Percentiles rank a stretch among this genome's conserved stretches.
These are phyloP conservation scores for Vitis cinerea DNA, from an alignment of 164 flowering plant species.

Conservation along the genomic window DNA sequence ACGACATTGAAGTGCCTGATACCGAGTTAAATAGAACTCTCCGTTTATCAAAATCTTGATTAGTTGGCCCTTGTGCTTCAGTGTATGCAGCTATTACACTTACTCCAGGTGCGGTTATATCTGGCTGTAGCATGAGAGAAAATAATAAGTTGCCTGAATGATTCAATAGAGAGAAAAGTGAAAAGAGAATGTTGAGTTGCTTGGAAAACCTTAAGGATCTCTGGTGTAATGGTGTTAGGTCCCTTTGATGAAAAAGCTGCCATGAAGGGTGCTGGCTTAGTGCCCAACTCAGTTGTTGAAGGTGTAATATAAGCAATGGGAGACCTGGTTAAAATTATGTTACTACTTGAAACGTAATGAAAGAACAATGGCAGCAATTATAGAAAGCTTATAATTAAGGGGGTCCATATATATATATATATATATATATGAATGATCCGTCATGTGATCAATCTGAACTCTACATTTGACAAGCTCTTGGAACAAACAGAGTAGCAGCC, in stretches of 20 bases:
- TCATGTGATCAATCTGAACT: too few species aligned
- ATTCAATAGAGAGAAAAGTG: neutral
- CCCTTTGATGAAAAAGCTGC: slow-evolving; percentile 84
- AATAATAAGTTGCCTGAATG: neutral
- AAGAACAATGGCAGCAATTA: neutral
- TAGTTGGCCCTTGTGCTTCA: slow-evolving; percentile 57
- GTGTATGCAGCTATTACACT: slow-evolving; percentile 71
- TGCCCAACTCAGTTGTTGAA: slow-evolving; percentile 31
- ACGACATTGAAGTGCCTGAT: slow-evolving; percentile 91
- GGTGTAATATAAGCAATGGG: slow-evolving; percentile 55
- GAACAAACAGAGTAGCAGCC: too few species aligned
- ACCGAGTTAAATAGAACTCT: slow-evolving; percentile 39
- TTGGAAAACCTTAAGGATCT: slow-evolving; percentile 67
- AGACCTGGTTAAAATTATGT: slow-evolving; percentile 25
- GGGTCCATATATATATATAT: too few species aligned
- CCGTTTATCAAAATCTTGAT: slow-evolving; percentile 39
- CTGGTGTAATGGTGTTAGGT: slow-evolving; percentile 64
- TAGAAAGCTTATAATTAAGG: neutral
- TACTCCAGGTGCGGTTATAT: slow-evolving; percentile 85
- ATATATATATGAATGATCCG: too few species aligned
- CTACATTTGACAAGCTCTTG: too few species aligned
- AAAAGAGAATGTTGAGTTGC: neutral
- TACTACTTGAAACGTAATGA: neutral
- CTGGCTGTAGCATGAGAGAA: slow-evolving; percentile 48
- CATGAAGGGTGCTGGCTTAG: slow-evolving; percentile 76